Base-by-base conservation (phyloP, 352 stramenopile species). In the Pythium utonaiense region DNA sequence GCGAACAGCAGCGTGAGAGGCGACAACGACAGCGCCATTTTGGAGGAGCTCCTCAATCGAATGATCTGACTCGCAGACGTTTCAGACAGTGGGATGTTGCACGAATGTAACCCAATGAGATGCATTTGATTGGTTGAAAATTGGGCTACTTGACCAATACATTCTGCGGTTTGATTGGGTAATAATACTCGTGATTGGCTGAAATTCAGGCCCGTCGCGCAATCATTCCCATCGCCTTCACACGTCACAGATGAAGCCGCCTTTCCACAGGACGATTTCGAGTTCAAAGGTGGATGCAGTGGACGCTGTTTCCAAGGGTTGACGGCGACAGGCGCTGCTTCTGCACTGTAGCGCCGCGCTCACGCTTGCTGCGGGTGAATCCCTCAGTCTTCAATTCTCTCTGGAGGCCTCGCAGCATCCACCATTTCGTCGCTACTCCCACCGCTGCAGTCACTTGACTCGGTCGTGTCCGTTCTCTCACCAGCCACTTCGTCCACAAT, bases 61-160 rank as follows among this genome's bases (percentile, higher is more conserved):
- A 58, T 40, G 48, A 53, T 57, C 36, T 22, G 14, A 21, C 25
- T 42, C 14, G 13, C 30, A 21, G 9, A 16, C 42, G 41, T 17
- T 51, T 49, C 27, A 31, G 9, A 34, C 21, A 28, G 10, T 6
- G 16, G 3, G 13, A 42, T 41, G 21, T 25, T 21, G 21, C n/a
- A 19, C 13, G 33, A 34, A 33, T n/a, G n/a, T n/a, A n/a, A n/a
- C n/a, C n/a, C n/a, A n/a, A n/a, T n/a, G n/a, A n/a, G n/a, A n/a
- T n/a, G n/a, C n/a, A n/a, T n/a, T n/a, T n/a, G 48, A 40, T 54
- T 54, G 25, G 28, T 54, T 3, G 28, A 54, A 40, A 54, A 17
- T 5, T 4, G 1, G n/a, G n/a, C n/a, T n/a, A n/a, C n/a, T n/a
- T n/a, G n/a, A n/a, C n/a, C n/a, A n/a, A n/a, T n/a, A n/a, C n/a